Evolutionary conservation across 2,329 filamentous ascomycete species (phyloP).

Genomic region (Fusarium pilosicola): DNA sequence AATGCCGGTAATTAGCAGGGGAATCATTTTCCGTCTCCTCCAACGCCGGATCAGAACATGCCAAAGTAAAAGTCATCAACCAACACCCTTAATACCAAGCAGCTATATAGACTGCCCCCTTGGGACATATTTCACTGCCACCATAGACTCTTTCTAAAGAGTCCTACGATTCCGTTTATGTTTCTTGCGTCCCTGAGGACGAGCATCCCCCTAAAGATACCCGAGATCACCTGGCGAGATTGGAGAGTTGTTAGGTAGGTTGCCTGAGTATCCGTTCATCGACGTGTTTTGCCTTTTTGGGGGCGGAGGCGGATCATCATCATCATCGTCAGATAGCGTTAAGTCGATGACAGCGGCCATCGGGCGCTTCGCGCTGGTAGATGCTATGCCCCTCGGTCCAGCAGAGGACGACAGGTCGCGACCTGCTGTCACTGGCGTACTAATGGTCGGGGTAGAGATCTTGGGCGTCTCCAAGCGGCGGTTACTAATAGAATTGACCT

Average conservation of each 20-base stretch:
- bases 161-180: constrained; percentile 29
- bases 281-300: constrained; percentile 58
- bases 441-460: constrained; percentile 48
- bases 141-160: constrained; percentile 9
- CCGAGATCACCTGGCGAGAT: constrained; percentile 24
- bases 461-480: constrained; percentile 52
- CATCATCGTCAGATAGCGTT: constrained; percentile 60
- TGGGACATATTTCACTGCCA: constrained; percentile 1
- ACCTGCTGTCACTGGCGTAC: constrained; percentile 52
- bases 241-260: constrained; percentile 39
- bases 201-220: constrained; percentile 38
- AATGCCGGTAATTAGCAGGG: constrained; percentile 39
- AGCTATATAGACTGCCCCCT: neutral
- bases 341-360: constrained; percentile 67
- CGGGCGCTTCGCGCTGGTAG: constrained; percentile 59
- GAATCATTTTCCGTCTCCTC: constrained; percentile 46
- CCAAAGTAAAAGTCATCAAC: constrained; percentile 36
- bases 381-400: constrained; percentile 48
- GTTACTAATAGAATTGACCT: constrained; percentile 50
- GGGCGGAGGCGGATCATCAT: constrained; percentile 61
- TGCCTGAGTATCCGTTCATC: constrained; percentile 39
- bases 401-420: constrained; percentile 51
- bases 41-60: constrained; percentile 40
- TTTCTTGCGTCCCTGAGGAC: constrained; percentile 18
- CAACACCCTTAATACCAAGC: constrained; percentile 34